phyloP scores from a whole-genome alignment of 2,329 filamentous ascomycete species.

The Beauveria pseudobassiana region DNA sequence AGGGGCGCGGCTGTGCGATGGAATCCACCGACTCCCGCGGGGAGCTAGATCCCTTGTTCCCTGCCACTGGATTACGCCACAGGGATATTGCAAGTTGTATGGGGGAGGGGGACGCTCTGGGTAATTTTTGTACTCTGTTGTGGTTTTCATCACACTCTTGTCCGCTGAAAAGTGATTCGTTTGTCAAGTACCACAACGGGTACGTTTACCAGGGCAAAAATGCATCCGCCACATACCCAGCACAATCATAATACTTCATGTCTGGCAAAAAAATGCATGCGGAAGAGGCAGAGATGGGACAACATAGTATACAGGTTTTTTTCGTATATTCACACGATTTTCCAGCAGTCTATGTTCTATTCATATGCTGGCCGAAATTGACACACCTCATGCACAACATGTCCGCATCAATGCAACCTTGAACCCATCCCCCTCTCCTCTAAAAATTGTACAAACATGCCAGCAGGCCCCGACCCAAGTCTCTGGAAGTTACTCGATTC shows the following conservation, averaged over 20 bases:
- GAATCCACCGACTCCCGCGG: background rate
- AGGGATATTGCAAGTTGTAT: no score
- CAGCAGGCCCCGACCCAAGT: background rate
- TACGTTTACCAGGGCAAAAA: no score
- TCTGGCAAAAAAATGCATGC: background rate
- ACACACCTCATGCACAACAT: background rate
- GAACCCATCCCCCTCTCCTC: background rate
- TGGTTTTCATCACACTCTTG: no score
- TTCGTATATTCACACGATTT: background rate
- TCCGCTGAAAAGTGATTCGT: no score
- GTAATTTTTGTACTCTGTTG: no score
- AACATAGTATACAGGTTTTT: background rate
- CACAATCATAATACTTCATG: no score
- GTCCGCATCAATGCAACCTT: background rate
- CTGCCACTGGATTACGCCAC: background rate
- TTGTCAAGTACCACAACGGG: no score
- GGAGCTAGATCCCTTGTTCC: background rate
- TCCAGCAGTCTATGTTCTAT: background rate
- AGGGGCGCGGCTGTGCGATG: background rate
- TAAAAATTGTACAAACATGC: constrained; percentile 1
- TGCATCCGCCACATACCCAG: no score
- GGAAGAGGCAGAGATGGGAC: background rate
- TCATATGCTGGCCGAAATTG: background rate
- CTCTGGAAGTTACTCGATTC: background rate
- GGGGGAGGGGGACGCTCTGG: no score